Evolutionary conservation across 2,329 filamentous ascomycete genomes (phyloP), one percentile per base, ranked within the genome.

Genomic region (Berkeleyomyces rouxiae): DNA sequence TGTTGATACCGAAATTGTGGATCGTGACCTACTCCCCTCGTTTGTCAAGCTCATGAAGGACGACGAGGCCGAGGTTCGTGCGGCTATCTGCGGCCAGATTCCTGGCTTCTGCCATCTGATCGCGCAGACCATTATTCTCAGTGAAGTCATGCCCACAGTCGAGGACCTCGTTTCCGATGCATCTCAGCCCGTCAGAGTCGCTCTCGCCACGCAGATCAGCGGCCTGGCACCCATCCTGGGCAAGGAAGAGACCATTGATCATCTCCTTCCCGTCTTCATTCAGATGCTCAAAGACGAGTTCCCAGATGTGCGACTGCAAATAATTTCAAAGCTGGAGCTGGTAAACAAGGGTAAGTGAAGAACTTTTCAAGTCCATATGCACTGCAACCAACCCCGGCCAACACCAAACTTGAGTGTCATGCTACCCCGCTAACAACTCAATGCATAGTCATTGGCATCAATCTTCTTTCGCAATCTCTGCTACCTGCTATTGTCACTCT

Each of bases 261-360:
- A 43, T 6, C 84, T 99, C 53, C 82, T 99, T 53, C 93, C 93
- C 61, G 99, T 99, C 92, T 97, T 99, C 75, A 81, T 99, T 61
- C 89, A 95, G 74, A 99, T 99, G 93, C 85, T 99, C 70, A 99
- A 97, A 81, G 93, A 99, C 70, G 93, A 99, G 72, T 97, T 96
- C 74, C 93, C 93, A 31, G 93, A 99, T 72, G 93, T 99, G 60
- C 87, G 93, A 66, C 84, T 99, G 65, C 95, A 99, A 76, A 99
- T 99, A 73, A 99, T 99, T 71, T 97, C 93, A n/a, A 99, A 99
- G 76, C 84, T 99, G 62, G 95, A 99, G 77, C 83, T 95, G 66
- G 93, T 99, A 67, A 99, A 99, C 77, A 89, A 96, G 76, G 88
- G 88, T 90, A 78, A 10, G 5, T 51, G 39, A 53, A 16, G 13